These are phyloP conservation scores for Penicillium antarcticum DNA, from an alignment of 495 filamentous ascomycete species.

Conservation along the genomic window DNA sequence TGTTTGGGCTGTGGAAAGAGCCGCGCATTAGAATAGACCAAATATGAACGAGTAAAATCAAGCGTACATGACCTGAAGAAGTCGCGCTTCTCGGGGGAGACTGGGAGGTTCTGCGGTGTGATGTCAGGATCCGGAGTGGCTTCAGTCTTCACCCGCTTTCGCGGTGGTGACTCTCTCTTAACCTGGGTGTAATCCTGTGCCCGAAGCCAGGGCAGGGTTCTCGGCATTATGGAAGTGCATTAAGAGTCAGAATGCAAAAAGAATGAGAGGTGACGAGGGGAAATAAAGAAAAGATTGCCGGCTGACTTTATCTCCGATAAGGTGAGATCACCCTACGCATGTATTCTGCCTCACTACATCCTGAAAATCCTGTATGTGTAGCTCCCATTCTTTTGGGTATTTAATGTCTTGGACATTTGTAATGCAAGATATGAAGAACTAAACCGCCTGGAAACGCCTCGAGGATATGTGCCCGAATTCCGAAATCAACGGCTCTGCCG, in stretches of 20 bases:
- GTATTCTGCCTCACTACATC: neutral
- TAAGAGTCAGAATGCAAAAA: neutral
- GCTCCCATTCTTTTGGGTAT: conserved; percentile 20
- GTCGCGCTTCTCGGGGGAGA: conserved; percentile 18
- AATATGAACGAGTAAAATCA: neutral
- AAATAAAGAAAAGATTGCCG: conserved; percentile 1
- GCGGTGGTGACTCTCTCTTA: conserved; percentile 20
- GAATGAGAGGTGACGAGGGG: neutral
- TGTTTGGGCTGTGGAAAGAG: conserved; percentile 29
- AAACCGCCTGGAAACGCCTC: neutral
- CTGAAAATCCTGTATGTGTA: neutral
- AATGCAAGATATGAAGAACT: conserved; percentile 7
- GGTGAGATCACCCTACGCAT: conserved; percentile 22
- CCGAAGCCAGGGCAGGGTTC: conserved; percentile 41
- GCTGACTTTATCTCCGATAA: conserved; percentile 17
- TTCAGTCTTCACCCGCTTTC: conserved; percentile 25
- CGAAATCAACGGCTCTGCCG: conserved; percentile 9
- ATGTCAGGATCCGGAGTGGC: conserved; percentile 8
- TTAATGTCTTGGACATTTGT: conserved; percentile 9
- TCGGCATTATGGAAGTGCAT: conserved; percentile 30
- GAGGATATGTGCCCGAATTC: conserved; percentile 1
- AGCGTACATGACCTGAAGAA: conserved; percentile 38
- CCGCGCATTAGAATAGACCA: neutral
- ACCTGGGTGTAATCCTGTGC: conserved; percentile 3
- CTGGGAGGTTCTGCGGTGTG: conserved; percentile 13